phyloP scores from a whole-genome alignment of 805 yeast genomes.

The Starmerella gropengiesseri region DNA sequence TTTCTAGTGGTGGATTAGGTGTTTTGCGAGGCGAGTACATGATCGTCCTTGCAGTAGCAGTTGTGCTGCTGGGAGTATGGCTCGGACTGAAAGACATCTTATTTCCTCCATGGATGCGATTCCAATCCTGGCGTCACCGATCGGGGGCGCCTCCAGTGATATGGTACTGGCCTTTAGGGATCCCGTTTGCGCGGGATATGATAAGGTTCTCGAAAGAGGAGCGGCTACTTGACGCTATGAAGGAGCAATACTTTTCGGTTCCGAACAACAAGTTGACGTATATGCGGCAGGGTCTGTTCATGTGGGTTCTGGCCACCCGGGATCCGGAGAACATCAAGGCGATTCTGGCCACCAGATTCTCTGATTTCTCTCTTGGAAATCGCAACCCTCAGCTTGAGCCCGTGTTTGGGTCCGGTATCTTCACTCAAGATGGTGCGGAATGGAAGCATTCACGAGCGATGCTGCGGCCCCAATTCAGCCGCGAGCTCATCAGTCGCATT shows the following conservation, averaged over 20 bases:
- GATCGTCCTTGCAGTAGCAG: background rate
- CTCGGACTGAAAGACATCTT: background rate
- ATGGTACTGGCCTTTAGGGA: constrained; percentile 5
- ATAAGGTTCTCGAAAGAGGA: background rate
- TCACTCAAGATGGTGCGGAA: constrained; percentile 30
- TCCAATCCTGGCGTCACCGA: background rate
- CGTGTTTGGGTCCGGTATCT: constrained; percentile 31
- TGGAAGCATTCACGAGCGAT: constrained; percentile 33
- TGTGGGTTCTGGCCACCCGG: constrained; percentile 18
- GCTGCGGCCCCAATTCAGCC: constrained; percentile 31
- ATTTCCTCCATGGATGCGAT: background rate
- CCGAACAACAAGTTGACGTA: background rate
- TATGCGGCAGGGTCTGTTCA: constrained; percentile 2
- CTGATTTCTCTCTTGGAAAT: constrained; percentile 28
- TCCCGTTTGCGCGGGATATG: constrained; percentile 4
- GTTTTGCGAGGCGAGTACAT: background rate
- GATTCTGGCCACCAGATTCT: constrained; percentile 26
- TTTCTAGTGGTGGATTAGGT: too few relatives aligned
- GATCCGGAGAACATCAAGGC: constrained; percentile 29
- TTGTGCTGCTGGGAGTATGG: background rate
- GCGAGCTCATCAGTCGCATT: constrained; percentile 29
- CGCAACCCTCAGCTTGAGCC: constrained; percentile 26
- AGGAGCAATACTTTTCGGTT: background rate
- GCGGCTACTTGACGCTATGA: background rate
- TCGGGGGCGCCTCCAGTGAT: background rate